Base-by-base conservation (phyloP, 1,139 yeast genomes). In the Diutina scorzettiae region DNA sequence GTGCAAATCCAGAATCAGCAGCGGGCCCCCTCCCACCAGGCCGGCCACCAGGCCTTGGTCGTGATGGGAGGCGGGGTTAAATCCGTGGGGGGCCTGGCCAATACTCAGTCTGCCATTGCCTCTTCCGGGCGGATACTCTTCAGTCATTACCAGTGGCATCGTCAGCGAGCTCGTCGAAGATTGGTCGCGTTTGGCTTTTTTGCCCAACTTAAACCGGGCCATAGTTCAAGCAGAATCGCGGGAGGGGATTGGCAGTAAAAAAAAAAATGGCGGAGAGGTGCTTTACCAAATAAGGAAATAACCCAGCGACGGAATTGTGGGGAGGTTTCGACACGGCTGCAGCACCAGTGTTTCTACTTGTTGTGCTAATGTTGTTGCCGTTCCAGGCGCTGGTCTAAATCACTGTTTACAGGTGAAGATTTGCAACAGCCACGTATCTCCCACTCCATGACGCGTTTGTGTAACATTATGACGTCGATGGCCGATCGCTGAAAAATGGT, bases 151-250 rank as follows among this genome's bases (percentile, higher is more conserved):
- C 39, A 34, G 39, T 6, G 39, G 39, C 39, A 34, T 34, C 17
- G 39, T 34, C 28, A 23, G 27, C 28, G 3, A 12, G 11, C 21
- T 14, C 17, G 20, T 34, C 7, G 28, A 19, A n/a, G 19, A 14
- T 7, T 34, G 28, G 39, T 34, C 39, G 16, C 39, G 39, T 23
- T 52, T 56, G 47, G 55, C 57, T 44, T 53, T 58, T 44, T 52
- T 55, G 23, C 61, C 60, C 47, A 58, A 57, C 48, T 55, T 57
- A 47, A 58, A 58, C 44, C 62, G 59, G 41, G 60, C 55, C 62
- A 58, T 58, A 32, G 12, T 17, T 14, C n/a, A 14, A 7, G 11
- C 24, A 21, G 37, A 32, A 19, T 32, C 21, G 37, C 37, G 20
- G 21, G 25, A 25, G 21, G 37, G 25, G 37, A 27, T 21, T 32